Conservation (phyloP, 2,329 filamentous ascomycete species). For the Fusarium sp. region DNA sequence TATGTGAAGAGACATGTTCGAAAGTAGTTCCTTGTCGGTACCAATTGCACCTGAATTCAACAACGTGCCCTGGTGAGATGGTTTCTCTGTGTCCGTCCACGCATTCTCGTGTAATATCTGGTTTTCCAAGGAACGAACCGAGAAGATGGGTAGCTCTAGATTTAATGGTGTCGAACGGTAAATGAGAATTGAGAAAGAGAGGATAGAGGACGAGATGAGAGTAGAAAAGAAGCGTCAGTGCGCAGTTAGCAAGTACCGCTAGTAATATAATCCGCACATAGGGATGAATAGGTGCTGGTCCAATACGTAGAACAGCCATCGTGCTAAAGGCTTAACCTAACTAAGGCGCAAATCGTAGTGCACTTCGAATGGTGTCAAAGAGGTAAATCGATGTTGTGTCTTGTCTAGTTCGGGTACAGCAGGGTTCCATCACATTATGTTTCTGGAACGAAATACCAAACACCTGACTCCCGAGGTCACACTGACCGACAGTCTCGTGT, state of each 20-base stretch:
- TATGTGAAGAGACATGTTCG: neutral
- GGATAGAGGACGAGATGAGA: neutral
- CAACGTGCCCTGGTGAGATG: neutral
- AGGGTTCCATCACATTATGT: neutral
- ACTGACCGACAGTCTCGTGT: neutral
- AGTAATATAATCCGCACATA: neutral
- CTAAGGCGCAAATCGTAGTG: no score
- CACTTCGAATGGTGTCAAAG: no score
- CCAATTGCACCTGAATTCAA: neutral
- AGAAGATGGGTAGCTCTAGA: neutral
- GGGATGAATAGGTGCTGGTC: neutral
- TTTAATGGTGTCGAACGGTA: neutral
- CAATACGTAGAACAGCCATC: neutral
- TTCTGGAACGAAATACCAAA: no score
- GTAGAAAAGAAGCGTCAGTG: neutral
- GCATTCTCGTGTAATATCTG: neutral
- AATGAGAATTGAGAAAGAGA: accelerated
- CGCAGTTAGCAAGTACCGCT: neutral
- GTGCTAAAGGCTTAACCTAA: accelerated
- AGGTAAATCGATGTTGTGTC: no score
- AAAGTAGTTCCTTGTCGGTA: neutral
- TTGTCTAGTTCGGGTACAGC: no score
- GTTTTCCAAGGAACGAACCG: neutral
- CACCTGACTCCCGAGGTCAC: neutral
- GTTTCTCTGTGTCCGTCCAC: neutral